Evolutionary conservation across 345 rosid genomes (phyloP).

Genomic region (Eucalyptus curtisii): DNA sequence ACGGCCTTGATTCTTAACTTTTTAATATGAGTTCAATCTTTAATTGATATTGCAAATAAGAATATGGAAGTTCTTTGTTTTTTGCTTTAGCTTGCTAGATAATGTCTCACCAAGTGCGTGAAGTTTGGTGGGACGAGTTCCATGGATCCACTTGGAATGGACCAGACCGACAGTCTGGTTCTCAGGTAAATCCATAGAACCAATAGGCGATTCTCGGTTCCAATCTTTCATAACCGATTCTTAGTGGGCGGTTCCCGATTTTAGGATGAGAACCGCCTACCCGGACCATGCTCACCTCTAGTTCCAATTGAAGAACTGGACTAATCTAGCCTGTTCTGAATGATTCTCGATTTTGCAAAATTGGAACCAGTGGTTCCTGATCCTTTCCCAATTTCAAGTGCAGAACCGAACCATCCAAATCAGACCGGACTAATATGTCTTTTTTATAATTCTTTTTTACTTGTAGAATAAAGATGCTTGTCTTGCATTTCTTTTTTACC

Average conservation of each 20-base stretch:
- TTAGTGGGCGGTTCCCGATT: fast-evolving
- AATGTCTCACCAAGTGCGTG: too few species aligned
- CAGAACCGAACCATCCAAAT: fast-evolving
- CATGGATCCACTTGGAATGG: fast-evolving
- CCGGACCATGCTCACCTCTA: fast-evolving
- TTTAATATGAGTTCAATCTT: too few species aligned
- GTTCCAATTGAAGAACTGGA: neutral
- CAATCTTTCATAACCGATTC: fast-evolving
- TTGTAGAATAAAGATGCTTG: neutral
- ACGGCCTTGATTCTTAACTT: too few species aligned
- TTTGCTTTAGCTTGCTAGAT: too few species aligned
- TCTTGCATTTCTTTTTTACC: neutral
- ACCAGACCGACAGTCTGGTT: fast-evolving
- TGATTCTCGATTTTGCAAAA: neutral
- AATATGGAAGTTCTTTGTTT: too few species aligned
- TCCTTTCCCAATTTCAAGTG: neutral
- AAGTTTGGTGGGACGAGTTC: too few species aligned
- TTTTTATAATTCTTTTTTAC: neutral
- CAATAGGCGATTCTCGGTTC: fast-evolving
- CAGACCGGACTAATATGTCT: fast-evolving
- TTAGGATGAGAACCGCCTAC: fast-evolving
- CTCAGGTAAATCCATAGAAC: fast-evolving
- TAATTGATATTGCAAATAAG: too few species aligned
- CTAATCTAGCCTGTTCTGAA: fast-evolving
- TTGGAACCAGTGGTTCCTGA: fast-evolving